Conservation (phyloP, 352 stramenopile genomes). For the Globisporangium ultimum region DNA sequence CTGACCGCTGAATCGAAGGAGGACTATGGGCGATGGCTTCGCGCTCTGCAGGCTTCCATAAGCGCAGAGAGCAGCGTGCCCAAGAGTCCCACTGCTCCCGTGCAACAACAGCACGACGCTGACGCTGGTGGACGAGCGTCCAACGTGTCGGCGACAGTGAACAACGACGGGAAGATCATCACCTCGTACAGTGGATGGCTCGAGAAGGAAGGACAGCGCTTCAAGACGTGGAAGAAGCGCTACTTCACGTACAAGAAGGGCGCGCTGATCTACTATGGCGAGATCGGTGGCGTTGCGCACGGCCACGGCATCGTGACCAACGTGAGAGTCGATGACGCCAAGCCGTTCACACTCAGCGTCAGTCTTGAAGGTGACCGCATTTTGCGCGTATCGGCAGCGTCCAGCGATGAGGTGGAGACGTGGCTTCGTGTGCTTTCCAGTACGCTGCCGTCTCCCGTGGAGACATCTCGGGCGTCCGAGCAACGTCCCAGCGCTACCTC, state of each 20-base stretch:
- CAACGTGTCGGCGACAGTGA: constrained; percentile 12
- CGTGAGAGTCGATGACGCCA: constrained; percentile 39
- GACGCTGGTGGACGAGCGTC: not conserved
- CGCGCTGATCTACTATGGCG: constrained; percentile 70
- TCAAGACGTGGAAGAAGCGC: constrained; percentile 76
- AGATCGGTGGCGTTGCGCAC: constrained; percentile 50
- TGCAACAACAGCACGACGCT: not conserved
- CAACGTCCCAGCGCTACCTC: constrained; percentile 15
- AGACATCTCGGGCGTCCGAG: not conserved
- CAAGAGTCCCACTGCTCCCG: not conserved
- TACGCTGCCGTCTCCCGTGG: not conserved
- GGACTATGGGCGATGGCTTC: constrained; percentile 63
- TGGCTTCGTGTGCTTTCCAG: constrained; percentile 44
- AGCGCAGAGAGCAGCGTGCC: constrained; percentile 17
- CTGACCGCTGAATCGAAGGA: constrained; percentile 60
- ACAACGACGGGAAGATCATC: constrained; percentile 19
- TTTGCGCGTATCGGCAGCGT: constrained; percentile 31
- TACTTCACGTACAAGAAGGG: constrained; percentile 75
- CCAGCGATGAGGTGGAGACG: constrained; percentile 31
- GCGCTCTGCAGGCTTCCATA: constrained; percentile 35
- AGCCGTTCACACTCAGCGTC: constrained; percentile 50
- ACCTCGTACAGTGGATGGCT: constrained; percentile 59
- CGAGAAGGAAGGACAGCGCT: constrained; percentile 68
- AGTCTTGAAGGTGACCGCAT: constrained; percentile 26
- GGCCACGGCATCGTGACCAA: constrained; percentile 55